Conservation (phyloP, 1,139 yeast genomes). For the Yamadazyma songkhlaensis region DNA sequence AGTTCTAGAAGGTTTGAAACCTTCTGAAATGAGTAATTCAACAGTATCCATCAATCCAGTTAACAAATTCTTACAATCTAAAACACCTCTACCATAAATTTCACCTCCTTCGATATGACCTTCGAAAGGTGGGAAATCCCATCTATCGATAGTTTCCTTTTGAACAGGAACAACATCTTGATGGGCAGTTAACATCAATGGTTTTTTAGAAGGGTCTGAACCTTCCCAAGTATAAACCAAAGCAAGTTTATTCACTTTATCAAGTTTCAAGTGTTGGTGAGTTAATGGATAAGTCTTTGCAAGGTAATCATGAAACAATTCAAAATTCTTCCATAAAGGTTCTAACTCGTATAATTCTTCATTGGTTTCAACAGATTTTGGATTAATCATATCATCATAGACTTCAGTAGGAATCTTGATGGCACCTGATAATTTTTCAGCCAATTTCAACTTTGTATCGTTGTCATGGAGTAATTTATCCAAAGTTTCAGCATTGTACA, state of each 20-base stretch:
- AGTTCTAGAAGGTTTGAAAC: conserved; percentile 40
- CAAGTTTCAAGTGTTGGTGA: conserved; percentile 29
- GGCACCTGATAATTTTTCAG: conserved; percentile 49
- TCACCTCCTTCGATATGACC: conserved; percentile 41
- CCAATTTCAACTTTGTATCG: conserved; percentile 36
- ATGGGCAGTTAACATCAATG: conserved; percentile 46
- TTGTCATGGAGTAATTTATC: conserved; percentile 33
- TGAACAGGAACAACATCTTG: conserved; percentile 53
- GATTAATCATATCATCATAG: conserved; percentile 45
- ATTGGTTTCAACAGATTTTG: conserved; percentile 19
- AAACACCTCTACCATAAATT: conserved; percentile 44
- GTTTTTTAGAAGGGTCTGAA: conserved; percentile 24
- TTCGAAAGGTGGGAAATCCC: conserved; percentile 44
- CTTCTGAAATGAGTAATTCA: conserved; percentile 37
- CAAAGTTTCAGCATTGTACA: conserved; percentile 22
- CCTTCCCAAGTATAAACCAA: conserved; percentile 41
- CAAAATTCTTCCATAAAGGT: conserved; percentile 30
- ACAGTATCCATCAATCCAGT: conserved; percentile 40
- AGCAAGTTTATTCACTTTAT: conserved; percentile 30
- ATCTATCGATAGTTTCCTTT: conserved; percentile 32
- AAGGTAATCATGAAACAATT: conserved; percentile 27
- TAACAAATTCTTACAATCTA: conserved; percentile 45
- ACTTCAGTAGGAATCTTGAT: conserved; percentile 64
- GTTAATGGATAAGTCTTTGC: conserved; percentile 30
- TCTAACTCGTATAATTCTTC: conserved; percentile 27